Conservation (phyloP, 768 basidiomycete genomes). For the Pholiota microspora region DNA sequence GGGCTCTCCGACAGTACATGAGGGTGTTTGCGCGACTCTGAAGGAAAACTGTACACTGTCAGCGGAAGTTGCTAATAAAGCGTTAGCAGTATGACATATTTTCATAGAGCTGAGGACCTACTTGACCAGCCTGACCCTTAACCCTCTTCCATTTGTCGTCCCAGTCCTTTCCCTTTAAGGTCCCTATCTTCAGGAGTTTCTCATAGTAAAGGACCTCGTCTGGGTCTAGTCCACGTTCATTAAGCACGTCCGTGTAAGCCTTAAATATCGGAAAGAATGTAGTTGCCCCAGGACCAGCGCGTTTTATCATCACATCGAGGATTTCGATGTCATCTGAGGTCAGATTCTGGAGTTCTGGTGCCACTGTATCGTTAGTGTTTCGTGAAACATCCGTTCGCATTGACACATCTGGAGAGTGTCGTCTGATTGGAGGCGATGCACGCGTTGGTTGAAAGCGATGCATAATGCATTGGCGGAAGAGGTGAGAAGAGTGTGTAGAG, state of each 20-base stretch:
- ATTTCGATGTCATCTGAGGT: constrained; percentile 61
- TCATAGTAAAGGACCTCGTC: constrained; percentile 82
- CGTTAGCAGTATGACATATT: not conserved
- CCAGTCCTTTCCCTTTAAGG: constrained; percentile 79
- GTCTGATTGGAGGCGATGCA: constrained; percentile 44
- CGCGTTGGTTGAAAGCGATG: constrained; percentile 44
- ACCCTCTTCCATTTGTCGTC: constrained; percentile 76
- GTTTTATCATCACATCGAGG: constrained; percentile 70
- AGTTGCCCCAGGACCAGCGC: constrained; percentile 65
- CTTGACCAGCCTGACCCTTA: constrained; percentile 53
- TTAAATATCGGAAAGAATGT: constrained; percentile 83
- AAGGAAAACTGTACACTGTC: constrained; percentile 13
- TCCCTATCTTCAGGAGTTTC: constrained; percentile 80
- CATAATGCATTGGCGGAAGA: constrained; percentile 28
- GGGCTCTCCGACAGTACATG: not conserved
- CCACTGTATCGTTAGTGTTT: constrained; percentile 39
- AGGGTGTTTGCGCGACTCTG: constrained; percentile 8
- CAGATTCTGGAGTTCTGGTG: constrained; percentile 52
- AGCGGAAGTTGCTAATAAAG: not conserved
- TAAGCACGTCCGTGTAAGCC: constrained; percentile 78
- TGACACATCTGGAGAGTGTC: constrained; percentile 10
- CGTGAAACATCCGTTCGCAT: constrained; percentile 21
- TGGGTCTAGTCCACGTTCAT: constrained; percentile 72
- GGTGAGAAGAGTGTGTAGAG: not conserved
- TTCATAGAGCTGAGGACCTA: constrained; percentile 3